Evolutionary conservation across 331 rosid species (phyloP).

Genomic region (Spiraea crenata): DNA sequence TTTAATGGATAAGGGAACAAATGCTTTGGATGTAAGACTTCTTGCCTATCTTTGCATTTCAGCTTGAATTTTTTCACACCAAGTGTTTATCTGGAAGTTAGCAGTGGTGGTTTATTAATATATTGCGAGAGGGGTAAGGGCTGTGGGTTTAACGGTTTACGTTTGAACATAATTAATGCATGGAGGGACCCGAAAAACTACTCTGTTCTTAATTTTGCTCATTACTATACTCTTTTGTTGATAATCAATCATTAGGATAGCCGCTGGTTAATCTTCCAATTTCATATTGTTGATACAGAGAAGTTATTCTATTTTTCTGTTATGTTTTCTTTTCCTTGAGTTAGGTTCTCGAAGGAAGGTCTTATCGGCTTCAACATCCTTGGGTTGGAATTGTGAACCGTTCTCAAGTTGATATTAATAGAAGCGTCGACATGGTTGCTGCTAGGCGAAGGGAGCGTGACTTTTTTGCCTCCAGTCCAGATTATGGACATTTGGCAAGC

Average conservation of each 20-base stretch:
- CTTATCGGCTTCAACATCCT: constrained; percentile 58
- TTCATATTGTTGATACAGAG: too few relatives aligned
- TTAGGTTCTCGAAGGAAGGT: constrained; percentile 65
- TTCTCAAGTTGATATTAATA: constrained; percentile 63
- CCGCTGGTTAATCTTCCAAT: neutral
- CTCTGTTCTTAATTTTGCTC: neutral
- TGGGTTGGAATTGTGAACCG: constrained; percentile 76
- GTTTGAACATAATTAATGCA: neutral
- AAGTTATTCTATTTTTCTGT: neutral
- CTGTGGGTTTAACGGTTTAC: neutral
- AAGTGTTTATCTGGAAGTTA: constrained; percentile 15
- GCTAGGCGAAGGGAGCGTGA: constrained; percentile 56
- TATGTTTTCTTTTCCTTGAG: constrained; percentile 11
- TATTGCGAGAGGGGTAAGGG: neutral
- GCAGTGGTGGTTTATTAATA: neutral
- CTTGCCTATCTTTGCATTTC: constrained; percentile 16
- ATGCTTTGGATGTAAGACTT: constrained; percentile 71
- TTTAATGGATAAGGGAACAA: constrained; percentile 89
- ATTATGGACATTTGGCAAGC: constrained; percentile 51
- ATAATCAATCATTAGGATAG: neutral
- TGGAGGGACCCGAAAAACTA: neutral
- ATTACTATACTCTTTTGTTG: neutral
- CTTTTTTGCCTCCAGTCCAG: constrained; percentile 44
- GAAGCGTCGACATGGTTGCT: constrained; percentile 53
- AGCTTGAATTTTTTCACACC: constrained; percentile 14